Conservation (phyloP, 768 basidiomycete species). For the Mycena galopus region DNA sequence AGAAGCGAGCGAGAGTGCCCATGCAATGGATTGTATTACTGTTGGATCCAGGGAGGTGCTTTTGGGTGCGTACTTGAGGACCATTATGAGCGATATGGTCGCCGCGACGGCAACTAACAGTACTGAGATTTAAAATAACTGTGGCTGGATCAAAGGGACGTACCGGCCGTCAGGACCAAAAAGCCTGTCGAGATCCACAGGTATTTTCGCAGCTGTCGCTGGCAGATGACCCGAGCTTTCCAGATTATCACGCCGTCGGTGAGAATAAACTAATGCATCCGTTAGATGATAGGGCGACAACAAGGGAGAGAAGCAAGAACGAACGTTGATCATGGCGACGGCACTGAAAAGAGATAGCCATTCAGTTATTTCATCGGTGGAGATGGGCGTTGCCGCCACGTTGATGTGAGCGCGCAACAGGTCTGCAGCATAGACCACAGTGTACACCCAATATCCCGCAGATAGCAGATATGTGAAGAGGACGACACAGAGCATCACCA, state of each 20-base stretch:
- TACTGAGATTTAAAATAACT: not conserved
- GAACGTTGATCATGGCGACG: not conserved
- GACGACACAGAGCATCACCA: not conserved
- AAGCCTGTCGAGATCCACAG: constrained; percentile 15
- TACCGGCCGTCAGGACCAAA: constrained; percentile 10
- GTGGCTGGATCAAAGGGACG: not conserved
- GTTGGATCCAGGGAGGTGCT: not conserved
- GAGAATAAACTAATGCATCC: not conserved
- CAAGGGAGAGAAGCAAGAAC: not conserved
- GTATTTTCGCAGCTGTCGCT: constrained; percentile 17
- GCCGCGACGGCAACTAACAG: not conserved
- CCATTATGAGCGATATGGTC: not conserved
- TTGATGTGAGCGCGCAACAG: not conserved
- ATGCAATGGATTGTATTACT: not conserved
- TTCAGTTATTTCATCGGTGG: not conserved
- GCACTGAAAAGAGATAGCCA: not conserved
- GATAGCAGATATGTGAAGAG: not conserved
- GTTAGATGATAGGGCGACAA: not conserved
- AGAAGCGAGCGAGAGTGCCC: not conserved
- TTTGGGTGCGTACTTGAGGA: not conserved
- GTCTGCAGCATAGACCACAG: not conserved
- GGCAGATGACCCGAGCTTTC: constrained; percentile 19
- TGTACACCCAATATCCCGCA: not conserved
- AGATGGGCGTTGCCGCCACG: not conserved
- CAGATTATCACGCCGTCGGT: constrained; percentile 25